Evolutionary conservation across 257 asterid genomes (phyloP).

Genomic region (Nicotiana noctiflora): DNA sequence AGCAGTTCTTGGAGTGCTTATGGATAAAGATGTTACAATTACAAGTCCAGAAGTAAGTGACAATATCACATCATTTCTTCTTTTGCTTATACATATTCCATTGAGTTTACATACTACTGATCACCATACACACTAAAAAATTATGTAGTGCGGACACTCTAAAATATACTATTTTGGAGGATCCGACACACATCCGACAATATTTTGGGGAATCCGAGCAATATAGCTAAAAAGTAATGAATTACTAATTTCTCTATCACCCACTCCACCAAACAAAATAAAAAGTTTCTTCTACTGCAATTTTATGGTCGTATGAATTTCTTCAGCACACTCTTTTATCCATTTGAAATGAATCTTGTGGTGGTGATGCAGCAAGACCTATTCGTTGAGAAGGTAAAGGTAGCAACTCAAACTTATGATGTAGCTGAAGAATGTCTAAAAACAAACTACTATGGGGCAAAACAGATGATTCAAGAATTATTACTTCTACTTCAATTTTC

Average conservation of each 20-base stretch:
- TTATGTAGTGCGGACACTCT: too few relatives aligned
- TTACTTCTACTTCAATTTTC: slow-evolving; percentile 10
- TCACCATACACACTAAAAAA: too few relatives aligned
- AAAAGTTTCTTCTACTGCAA: too few relatives aligned
- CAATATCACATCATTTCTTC: background rate
- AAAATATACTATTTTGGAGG: too few relatives aligned
- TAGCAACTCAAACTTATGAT: slow-evolving; percentile 26
- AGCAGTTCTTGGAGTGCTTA: slow-evolving; percentile 23
- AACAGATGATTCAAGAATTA: slow-evolving; percentile 1
- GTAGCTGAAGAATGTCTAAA: slow-evolving; percentile 36
- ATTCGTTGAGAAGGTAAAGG: slow-evolving; percentile 11
- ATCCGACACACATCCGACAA: too few relatives aligned
- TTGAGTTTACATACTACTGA: too few relatives aligned
- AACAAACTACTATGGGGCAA: slow-evolving; percentile 47
- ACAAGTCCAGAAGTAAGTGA: slow-evolving; percentile 10
- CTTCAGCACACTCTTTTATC: background rate
- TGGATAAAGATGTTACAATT: slow-evolving; percentile 5
- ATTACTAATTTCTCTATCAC: background rate
- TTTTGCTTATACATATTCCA: background rate
- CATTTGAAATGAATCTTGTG: background rate
- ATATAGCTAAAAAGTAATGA: too few relatives aligned
- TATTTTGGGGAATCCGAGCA: too few relatives aligned
- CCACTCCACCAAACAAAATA: background rate
- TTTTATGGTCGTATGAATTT: background rate
- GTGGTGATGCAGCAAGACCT: background rate